A percentile compares a stretch with the other conserved stretches of the same genome.
These are phyloP conservation scores for Penicillium occitanis DNA, from an alignment of 2,329 filamentous ascomycete species.

Conservation along the genomic window DNA sequence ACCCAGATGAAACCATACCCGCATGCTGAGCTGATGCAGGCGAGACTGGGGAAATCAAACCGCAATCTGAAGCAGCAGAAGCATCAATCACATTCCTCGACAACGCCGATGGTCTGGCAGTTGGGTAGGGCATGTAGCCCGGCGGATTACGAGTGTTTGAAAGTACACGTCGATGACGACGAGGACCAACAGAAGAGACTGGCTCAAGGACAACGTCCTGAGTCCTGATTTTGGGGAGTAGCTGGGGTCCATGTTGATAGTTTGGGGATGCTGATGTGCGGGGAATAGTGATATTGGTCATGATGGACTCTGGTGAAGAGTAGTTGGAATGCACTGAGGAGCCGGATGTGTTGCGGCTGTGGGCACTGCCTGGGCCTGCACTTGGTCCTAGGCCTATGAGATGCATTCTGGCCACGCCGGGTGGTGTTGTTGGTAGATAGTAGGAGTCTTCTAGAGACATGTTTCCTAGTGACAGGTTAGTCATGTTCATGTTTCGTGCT, in stretches of 20 bases:
- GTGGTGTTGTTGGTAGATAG: conserved; percentile 49
- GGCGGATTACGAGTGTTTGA: conserved; percentile 55
- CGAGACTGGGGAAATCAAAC: conserved; percentile 47
- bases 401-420: conserved; percentile 37
- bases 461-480: conserved; percentile 25
- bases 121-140: conserved; percentile 53
- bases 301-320: conserved; percentile 67
- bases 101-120: conserved; percentile 39
- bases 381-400: conserved; percentile 24
- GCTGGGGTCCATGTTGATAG: conserved; percentile 70
- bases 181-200: conserved; percentile 48
- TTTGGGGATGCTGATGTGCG: conserved; percentile 66
- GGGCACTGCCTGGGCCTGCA: conserved; percentile 31
- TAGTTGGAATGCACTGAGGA: conserved; percentile 66
- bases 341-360: conserved; percentile 65
- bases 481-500: background rate
- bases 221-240: conserved; percentile 80
- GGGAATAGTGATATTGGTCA: conserved; percentile 69
- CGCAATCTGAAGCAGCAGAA: conserved; percentile 36
- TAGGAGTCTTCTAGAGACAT: conserved; percentile 46
- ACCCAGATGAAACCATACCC: conserved; percentile 36
- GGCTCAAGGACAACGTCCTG: conserved; percentile 77
- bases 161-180: conserved; percentile 57
- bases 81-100: conserved; percentile 50
- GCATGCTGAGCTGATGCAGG: conserved; percentile 35